Conservation (phyloP, 2,329 filamentous ascomycete species). For the Rachicladosporium sp. region DNA sequence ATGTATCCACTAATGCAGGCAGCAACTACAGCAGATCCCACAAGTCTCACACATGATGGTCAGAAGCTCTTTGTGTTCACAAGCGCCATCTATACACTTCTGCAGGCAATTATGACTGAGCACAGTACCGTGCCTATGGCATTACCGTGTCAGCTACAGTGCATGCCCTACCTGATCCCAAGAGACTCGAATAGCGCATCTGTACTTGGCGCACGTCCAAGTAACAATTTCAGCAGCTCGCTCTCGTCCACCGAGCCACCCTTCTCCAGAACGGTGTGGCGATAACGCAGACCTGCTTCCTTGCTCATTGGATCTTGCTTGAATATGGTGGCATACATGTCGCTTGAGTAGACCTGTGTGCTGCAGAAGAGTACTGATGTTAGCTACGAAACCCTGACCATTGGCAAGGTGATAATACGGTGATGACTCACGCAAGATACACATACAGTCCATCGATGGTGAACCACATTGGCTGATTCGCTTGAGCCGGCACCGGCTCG, state of each 20-base stretch:
- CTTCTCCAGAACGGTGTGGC: constrained; percentile 39
- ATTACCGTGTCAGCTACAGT: too few species aligned
- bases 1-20: too few species aligned
- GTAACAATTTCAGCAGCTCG: constrained; percentile 40
- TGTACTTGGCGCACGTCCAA: constrained; percentile 40
- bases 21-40: too few species aligned
- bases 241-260: constrained; percentile 45
- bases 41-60: too few species aligned
- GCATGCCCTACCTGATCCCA: not conserved
- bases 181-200: constrained; percentile 39
- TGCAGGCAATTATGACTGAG: too few species aligned
- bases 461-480: too few species aligned
- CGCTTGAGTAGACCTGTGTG: constrained; percentile 41
- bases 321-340: constrained; percentile 43
- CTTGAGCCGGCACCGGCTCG: too few species aligned
- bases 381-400: not conserved
- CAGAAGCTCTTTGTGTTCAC: too few species aligned
- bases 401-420: not conserved
- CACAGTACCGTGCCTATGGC: too few species aligned
- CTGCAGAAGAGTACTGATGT: constrained; percentile 8
- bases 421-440: constrained; percentile 5
- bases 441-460: not conserved
- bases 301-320: constrained; percentile 38
- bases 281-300: constrained; percentile 37
- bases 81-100: too few species aligned